These are phyloP conservation scores for Gossypium schwendimanii DNA, from an alignment of 441 rosid genomes.

Conservation along the genomic window DNA sequence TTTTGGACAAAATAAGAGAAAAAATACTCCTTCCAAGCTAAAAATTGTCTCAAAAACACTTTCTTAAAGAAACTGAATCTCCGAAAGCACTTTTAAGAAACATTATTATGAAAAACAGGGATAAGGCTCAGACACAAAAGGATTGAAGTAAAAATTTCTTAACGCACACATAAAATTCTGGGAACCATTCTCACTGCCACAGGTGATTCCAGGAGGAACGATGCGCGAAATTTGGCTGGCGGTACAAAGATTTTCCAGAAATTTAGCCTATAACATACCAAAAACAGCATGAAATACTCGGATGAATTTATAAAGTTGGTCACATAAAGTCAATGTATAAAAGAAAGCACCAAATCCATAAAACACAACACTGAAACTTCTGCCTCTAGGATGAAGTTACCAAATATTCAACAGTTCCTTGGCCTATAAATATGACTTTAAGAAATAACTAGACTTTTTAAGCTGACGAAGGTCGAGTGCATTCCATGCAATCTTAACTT, in stretches of 20 bases:
- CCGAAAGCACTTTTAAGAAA: too few species aligned
- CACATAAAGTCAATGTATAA: neutral
- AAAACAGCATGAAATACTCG: too few species aligned
- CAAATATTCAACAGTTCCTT: neutral
- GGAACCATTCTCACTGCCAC: slow-evolving; percentile 19
- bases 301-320: neutral
- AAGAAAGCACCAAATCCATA: slow-evolving; percentile 4
- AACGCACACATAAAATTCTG: slow-evolving; percentile 59
- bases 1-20: too few species aligned
- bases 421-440: slow-evolving; percentile 2
- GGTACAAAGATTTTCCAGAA: neutral
- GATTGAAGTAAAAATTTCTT: slow-evolving; percentile 6
- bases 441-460: neutral
- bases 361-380: slow-evolving; percentile 9
- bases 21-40: too few species aligned
- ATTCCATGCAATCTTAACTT: neutral
- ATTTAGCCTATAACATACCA: neutral
- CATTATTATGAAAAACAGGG: neutral
- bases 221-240: slow-evolving; percentile 17
- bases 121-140: slow-evolving; percentile 12
- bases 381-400: neutral
- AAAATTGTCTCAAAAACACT: too few species aligned
- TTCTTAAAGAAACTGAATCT: too few species aligned
- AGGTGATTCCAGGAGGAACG: slow-evolving; percentile 45
- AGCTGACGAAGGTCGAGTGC: neutral